These are phyloP conservation scores for Boletus sp. DNA, from an alignment of 768 basidiomycete species.

Conservation along the genomic window DNA sequence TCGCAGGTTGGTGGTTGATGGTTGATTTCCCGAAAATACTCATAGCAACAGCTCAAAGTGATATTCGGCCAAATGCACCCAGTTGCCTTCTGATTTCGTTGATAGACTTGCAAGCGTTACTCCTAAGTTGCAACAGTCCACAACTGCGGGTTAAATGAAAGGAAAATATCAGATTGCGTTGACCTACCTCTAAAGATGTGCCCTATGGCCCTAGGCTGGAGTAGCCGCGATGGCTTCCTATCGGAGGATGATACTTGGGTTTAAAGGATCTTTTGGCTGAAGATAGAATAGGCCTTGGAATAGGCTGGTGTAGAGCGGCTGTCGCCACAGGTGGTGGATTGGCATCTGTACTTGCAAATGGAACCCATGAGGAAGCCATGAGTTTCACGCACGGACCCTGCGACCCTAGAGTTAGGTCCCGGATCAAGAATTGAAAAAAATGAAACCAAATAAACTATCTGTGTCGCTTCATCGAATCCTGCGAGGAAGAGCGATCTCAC, in stretches of 20 bases:
- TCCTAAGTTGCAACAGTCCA: conserved; percentile 44
- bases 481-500: too few species aligned
- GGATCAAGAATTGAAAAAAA: too few species aligned
- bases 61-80: conserved; percentile 56
- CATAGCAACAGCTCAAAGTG: conserved; percentile 24
- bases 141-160: neutral
- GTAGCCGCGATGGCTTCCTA: conserved; percentile 83
- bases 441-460: too few species aligned
- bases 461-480: too few species aligned
- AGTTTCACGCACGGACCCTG: too few species aligned
- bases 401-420: too few species aligned
- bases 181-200: conserved; percentile 69
- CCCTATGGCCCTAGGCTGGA: conserved; percentile 77
- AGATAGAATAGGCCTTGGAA: conserved; percentile 48
- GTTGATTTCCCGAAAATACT: conserved; percentile 27
- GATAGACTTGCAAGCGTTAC: conserved; percentile 73
- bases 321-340: conserved; percentile 57
- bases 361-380: neutral
- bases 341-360: conserved; percentile 34
- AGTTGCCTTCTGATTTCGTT: conserved; percentile 70
- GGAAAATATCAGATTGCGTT: neutral
- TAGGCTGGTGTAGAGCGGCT: conserved; percentile 72
- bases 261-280: conserved; percentile 61
- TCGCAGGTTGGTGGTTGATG: conserved; percentile 28
- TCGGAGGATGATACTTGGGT: conserved; percentile 47